Evolutionary conservation across 225 moss, liverwort and hornwort genomes (phyloP), one percentile per base, ranked within the genome.

Genomic region (Sphagnum contortum): DNA sequence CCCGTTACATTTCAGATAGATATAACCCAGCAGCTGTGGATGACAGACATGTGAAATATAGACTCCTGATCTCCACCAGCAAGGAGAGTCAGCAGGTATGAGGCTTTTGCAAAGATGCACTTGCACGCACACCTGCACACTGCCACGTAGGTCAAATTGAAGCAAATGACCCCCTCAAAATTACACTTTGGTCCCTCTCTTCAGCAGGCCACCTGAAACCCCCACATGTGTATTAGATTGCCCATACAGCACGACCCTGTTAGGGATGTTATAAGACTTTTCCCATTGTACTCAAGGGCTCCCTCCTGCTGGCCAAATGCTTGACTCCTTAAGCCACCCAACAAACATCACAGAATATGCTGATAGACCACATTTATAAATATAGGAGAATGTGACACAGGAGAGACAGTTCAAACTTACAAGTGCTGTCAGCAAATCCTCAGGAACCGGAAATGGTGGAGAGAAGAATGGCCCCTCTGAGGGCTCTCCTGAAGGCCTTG

Each of bases 121-220:
- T 70, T 75, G 75, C 75, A 82, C 77, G 74, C 81, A 72, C 81
- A 78, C 81, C 81, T 82, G 81, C 81, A 82, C 81, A 82, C 70
- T 82, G 72, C 77, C 81, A 82, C 69, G 74, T 75, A 69, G 71
- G 72, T 82, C 78, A 82, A 77, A 77, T 78, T 74, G 77, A 82
- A 78, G 81, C 72, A 75, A 78, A 75, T 64, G 75, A 67, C 70
- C 75, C 69, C 75, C 70, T 65, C 64, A 64, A 82, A 69, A 82
- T 77, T 74, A 82, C 50, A 82, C 69, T 68, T 70, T 75, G 81
- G 81, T 78, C 75, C 75, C 59, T 74, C 52, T 78, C 81, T 75
- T 78, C 81, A 64, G 72, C 81, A 67, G 81, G 77, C 71, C 66
- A 78, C 81, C 81, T 82, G 81, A 75, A 82, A 75, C 74, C 72